These are phyloP conservation scores for Plasmodium fragile DNA, from an alignment of 169 alveolate species.

Conservation along the genomic window DNA sequence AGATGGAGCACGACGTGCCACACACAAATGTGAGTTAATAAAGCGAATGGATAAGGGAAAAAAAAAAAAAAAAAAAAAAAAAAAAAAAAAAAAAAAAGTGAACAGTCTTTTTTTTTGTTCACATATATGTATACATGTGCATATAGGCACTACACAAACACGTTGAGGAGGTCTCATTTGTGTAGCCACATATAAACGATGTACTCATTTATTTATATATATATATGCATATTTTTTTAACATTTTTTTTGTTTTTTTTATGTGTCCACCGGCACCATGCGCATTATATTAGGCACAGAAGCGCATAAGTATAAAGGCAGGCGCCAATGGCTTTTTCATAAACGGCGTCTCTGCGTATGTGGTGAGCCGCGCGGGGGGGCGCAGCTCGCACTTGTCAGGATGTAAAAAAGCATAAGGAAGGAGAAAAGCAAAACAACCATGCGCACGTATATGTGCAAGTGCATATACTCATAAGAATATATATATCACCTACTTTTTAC, in stretches of 20 bases:
- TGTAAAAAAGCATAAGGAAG: background rate
- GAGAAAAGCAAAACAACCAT: background rate
- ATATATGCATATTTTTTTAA: no score
- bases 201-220: background rate
- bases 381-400: background rate
- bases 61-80: no score
- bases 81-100: no score
- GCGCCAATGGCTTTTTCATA: background rate
- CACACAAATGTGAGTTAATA: background rate
- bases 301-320: background rate
- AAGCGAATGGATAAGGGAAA: background rate
- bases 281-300: background rate
- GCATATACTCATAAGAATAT: background rate
- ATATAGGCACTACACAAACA: slow-evolving; percentile 16
- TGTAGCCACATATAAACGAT: background rate
- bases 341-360: background rate
- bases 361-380: background rate
- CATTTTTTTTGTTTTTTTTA: no score
- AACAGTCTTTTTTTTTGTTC: background rate
- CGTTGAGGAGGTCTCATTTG: background rate
- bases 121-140: slow-evolving; percentile 12
- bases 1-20: background rate
- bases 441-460: background rate
- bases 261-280: background rate
- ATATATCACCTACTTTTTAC: background rate